Conservation (phyloP, 2,329 filamentous ascomycete species). For the Dothistroma septosporum region DNA sequence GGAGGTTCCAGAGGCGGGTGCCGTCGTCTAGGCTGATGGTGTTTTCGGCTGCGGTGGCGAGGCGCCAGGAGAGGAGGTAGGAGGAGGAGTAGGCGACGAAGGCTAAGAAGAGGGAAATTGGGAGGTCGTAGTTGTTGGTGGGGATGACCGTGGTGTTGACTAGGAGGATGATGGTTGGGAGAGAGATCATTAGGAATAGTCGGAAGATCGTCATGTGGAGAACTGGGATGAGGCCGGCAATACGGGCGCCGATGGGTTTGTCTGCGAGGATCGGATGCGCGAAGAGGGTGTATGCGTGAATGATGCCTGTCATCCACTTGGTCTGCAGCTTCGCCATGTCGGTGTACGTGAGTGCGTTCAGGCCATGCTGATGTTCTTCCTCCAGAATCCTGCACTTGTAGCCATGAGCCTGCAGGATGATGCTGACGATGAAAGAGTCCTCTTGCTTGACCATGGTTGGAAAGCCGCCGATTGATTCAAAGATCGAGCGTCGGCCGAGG, state of each 20-base stretch:
- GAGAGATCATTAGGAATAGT: slow-evolving; percentile 13
- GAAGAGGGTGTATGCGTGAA: slow-evolving; percentile 18
- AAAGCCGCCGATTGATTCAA: slow-evolving; percentile 16
- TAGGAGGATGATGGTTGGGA: slow-evolving; percentile 11
- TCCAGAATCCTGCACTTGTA: slow-evolving; percentile 13
- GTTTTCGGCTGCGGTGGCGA: slow-evolving; percentile 12
- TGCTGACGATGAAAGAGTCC: slow-evolving; percentile 19
- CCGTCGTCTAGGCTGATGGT: slow-evolving; percentile 16
- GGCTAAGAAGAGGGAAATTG: slow-evolving; percentile 10
- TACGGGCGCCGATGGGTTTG: slow-evolving; percentile 8
- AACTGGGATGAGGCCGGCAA: slow-evolving; percentile 12
- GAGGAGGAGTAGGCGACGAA: slow-evolving; percentile 12
- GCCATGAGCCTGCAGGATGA: slow-evolving; percentile 17
- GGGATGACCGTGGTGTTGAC: slow-evolving; percentile 10
- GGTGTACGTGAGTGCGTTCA: slow-evolving; percentile 17
- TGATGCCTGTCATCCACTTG: slow-evolving; percentile 21
- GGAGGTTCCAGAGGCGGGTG: slow-evolving; percentile 18
- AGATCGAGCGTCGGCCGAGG: slow-evolving; percentile 10
- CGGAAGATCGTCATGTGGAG: slow-evolving; percentile 11
- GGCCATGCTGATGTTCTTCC: slow-evolving; percentile 18
- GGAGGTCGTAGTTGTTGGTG: slow-evolving; percentile 5
- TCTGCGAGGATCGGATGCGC: slow-evolving; percentile 11
- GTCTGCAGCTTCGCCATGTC: slow-evolving; percentile 20
- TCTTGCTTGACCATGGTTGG: slow-evolving; percentile 21
- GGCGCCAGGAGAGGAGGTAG: slow-evolving; percentile 14